These are phyloP conservation scores for Pyrrhoderma lamaoense DNA, from an alignment of 1,284 basidiomycete genomes.

Conservation along the genomic window DNA sequence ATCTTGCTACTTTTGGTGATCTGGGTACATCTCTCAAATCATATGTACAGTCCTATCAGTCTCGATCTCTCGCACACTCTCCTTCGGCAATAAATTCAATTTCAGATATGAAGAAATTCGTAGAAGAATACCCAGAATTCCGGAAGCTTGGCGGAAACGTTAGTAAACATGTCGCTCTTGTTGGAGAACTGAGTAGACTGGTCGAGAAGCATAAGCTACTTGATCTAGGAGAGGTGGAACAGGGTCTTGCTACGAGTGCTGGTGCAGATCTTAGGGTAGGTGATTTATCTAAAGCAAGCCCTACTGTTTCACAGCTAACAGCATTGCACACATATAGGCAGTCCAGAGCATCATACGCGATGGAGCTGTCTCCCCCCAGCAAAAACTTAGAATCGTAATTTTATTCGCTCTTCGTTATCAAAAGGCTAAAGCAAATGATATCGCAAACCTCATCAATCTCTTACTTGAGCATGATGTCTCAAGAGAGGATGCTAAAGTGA, in stretches of 20 bases:
- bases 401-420: constrained; percentile 95
- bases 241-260: constrained; percentile 89
- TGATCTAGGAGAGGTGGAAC: constrained; percentile 92
- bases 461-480: constrained; percentile 78
- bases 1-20: constrained; percentile 95
- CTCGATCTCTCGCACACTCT: constrained; percentile 70
- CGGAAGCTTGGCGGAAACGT: constrained; percentile 95
- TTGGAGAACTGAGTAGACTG: constrained; percentile 90
- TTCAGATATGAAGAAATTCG: constrained; percentile 94
- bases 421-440: constrained; percentile 81
- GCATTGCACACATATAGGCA: constrained; percentile 38
- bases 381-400: constrained; percentile 91
- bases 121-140: constrained; percentile 99
- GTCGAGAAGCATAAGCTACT: constrained; percentile 84
- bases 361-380: constrained; percentile 59
- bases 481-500: constrained; percentile 75
- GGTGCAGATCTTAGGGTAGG: constrained; percentile 81
- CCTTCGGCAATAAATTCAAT: constrained; percentile 91
- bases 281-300: constrained; percentile 15
- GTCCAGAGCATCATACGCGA: constrained; percentile 74
- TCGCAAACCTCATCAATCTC: constrained; percentile 76
- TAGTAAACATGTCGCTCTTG: constrained; percentile 94
- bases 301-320: neutral
- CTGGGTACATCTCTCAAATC: constrained; percentile 88
- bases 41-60: constrained; percentile 94